Percentiles rank a stretch among this genome's conserved stretches.
Conservation (phyloP, 2,329 filamentous ascomycete genomes). For the Fusarium kyushuense region DNA sequence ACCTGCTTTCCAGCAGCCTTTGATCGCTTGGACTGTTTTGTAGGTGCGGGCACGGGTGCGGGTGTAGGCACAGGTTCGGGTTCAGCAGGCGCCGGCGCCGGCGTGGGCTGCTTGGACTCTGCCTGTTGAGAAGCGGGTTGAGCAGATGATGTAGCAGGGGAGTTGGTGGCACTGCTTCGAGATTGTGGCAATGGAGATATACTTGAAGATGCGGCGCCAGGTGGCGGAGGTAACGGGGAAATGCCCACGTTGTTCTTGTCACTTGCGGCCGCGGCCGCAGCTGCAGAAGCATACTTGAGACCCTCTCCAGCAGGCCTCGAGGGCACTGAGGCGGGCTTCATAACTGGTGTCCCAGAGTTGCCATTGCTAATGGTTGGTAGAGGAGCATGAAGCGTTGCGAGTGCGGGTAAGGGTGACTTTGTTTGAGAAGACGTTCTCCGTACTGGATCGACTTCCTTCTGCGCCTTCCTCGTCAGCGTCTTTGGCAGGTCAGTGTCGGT, state of each 20-base stretch:
- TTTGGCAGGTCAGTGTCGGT: constrained; percentile 68
- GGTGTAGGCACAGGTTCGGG: constrained; percentile 35
- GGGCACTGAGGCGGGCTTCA: constrained; percentile 94
- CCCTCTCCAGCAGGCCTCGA: constrained; percentile 88
- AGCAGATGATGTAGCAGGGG: constrained; percentile 62
- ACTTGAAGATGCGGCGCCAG: constrained; percentile 65
- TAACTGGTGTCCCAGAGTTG: constrained; percentile 67
- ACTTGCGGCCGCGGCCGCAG: constrained; percentile 89
- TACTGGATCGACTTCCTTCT: constrained; percentile 68
- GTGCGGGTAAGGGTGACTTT: constrained; percentile 92
- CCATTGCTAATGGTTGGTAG: constrained; percentile 72
- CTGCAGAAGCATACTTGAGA: constrained; percentile 96
- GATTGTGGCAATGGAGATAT: constrained; percentile 66
- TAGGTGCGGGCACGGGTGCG: constrained; percentile 47
- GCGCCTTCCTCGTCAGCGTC: constrained; percentile 65
- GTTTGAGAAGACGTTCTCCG: constrained; percentile 85
- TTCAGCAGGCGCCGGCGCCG: constrained; percentile 45
- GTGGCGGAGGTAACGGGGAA: constrained; percentile 90
- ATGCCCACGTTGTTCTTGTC: constrained; percentile 92
- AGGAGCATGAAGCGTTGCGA: constrained; percentile 88
- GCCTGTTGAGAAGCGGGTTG: constrained; percentile 59
- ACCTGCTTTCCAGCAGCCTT: constrained; percentile 61
- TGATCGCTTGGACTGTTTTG: constrained; percentile 54
- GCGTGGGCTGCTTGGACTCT: constrained; percentile 52
- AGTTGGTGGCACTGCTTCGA: constrained; percentile 66